Conservation (phyloP, 495 filamentous ascomycete genomes). For the Annulohypoxylon moriforme region DNA sequence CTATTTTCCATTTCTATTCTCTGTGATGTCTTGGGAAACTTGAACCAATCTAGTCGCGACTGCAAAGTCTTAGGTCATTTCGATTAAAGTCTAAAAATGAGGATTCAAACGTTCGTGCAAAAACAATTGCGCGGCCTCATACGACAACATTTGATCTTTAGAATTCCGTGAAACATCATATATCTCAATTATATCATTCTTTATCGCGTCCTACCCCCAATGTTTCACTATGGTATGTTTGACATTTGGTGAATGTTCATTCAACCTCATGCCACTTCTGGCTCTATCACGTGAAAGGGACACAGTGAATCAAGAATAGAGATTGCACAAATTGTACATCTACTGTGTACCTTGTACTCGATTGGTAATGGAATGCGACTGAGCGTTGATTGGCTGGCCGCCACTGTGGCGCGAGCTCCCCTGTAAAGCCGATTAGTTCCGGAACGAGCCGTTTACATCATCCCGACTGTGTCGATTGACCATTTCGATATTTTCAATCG, state of each 20-base stretch:
- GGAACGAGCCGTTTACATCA: slow-evolving; percentile 41
- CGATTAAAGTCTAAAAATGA: neutral
- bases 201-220: neutral
- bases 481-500: slow-evolving; percentile 28
- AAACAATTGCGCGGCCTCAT: neutral
- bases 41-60: neutral
- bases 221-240: neutral
- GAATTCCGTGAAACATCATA: neutral
- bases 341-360: neutral
- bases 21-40: neutral
- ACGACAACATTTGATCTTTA: neutral
- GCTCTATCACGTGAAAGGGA: neutral
- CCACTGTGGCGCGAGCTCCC: slow-evolving; percentile 36
- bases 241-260: neutral
- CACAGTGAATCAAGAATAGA: neutral
- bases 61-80: neutral
- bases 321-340: neutral
- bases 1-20: neutral
- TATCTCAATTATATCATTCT: neutral
- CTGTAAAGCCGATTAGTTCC: slow-evolving; percentile 19
- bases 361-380: slow-evolving; percentile 12
- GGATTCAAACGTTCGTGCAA: neutral
- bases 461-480: slow-evolving; percentile 22
- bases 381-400: neutral
- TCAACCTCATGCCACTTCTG: neutral